Base-by-base conservation (phyloP, 768 basidiomycete genomes). In the Tulasnella sp. region DNA sequence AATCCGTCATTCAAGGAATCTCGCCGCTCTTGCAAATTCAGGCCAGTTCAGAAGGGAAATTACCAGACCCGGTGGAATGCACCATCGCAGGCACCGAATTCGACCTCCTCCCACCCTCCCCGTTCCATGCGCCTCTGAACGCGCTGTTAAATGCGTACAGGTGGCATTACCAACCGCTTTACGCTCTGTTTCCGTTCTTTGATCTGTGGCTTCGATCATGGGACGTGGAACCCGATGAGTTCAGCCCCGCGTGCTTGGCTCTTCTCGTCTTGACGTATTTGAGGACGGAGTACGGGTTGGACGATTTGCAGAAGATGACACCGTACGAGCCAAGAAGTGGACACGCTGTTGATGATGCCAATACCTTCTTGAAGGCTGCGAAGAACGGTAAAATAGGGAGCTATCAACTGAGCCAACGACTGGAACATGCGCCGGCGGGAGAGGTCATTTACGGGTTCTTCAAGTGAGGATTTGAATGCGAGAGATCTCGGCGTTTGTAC, bases 221-320 rank as follows among this genome's bases (percentile, higher is more conserved):
- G 25, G 71, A 70, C 34, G 72, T 79, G 7, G 45, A 52, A 34
- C 36, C 72, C 34, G 54, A 25, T 8, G 68, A 72, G 58, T n/a
- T 79, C 40, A 58, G 68, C 15, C 52, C 77, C 22, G 42, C 78
- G 25, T 79, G 78, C 52, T 42, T 79, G 19, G 71, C 74, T 54
- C 70, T 78, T 36, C 78, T 79, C 78, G 69, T 79, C 39, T 76
- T 79, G 37, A 73, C 52, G 17, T 79, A 40, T 31, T 74, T 79
- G 22, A 36, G 71, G 37, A 54, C 58, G 8, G 37, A 74, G 39
- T 19, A 75, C 29, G 49, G 19, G 17, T 9, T 54, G 25, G 29
- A 5, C 17, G 76, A 76, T 36, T 52, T 77, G 36, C 64, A 38
- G 76, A 45, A 49, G 0, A 8, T n/a, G 70, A 40, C 39, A 15